These are phyloP conservation scores for Trichomonas vaginalis DNA, from an alignment of 208 protist genomes.

Conservation along the genomic window DNA sequence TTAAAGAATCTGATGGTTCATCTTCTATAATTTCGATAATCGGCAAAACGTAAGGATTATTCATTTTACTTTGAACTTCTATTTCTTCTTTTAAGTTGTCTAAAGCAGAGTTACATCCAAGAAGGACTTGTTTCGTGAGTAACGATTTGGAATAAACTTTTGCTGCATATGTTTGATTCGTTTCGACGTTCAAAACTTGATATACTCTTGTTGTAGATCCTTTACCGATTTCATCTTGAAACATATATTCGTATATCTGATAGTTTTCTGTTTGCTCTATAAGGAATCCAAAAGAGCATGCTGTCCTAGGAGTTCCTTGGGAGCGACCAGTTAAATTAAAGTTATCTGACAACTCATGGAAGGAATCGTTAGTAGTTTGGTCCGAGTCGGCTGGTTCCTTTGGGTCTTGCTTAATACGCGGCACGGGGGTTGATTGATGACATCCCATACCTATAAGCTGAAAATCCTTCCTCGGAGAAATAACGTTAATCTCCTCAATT, in stretches of 20 bases:
- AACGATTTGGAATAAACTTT: not conserved
- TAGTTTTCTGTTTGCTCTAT: not conserved
- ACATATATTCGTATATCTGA: not conserved
- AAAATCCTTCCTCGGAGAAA: too few relatives aligned
- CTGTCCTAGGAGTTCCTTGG: not conserved
- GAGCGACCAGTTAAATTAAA: not conserved
- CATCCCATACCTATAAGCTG: not conserved
- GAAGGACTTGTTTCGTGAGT: not conserved
- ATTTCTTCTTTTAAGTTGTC: not conserved
- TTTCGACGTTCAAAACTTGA: not conserved
- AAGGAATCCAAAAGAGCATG: not conserved
- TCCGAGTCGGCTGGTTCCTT: not conserved
- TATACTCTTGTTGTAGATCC: not conserved
- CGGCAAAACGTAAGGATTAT: not conserved
- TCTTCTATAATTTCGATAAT: not conserved
- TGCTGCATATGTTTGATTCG: not conserved
- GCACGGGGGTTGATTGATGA: not conserved
- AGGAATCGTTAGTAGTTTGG: not conserved
- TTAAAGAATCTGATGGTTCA: not conserved
- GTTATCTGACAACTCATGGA: not conserved
- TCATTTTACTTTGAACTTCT: not conserved
- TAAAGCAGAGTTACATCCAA: not conserved
- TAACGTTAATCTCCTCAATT: too few relatives aligned
- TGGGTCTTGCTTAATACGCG: not conserved
- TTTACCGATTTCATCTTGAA: slow-evolving; percentile 5